These are phyloP conservation scores for Phyllosticta citribraziliensis DNA, from an alignment of 2,329 filamentous ascomycete genomes.

Conservation along the genomic window DNA sequence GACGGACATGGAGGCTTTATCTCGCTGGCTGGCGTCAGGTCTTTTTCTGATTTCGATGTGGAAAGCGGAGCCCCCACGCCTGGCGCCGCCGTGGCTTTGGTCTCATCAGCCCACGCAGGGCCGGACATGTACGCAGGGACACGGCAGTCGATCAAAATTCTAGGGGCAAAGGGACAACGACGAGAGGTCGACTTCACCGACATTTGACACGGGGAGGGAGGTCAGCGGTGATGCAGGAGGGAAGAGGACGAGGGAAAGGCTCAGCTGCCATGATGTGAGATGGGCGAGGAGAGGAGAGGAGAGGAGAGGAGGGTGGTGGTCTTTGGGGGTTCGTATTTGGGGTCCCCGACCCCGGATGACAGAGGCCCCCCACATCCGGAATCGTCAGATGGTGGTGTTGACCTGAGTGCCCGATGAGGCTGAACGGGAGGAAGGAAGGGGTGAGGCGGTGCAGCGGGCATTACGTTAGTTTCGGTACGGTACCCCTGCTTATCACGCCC, in stretches of 20 bases:
- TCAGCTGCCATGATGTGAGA: neutral
- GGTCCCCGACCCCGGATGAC: neutral
- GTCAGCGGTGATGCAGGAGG: constrained; percentile 1
- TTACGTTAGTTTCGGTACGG: too few species aligned
- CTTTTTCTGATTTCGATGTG: neutral
- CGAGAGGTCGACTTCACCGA: neutral
- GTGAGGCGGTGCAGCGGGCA: constrained; percentile 2
- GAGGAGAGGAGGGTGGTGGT: neutral
- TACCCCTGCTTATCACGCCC: constrained; percentile 2
- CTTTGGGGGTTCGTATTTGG: neutral
- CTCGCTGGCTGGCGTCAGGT: too few species aligned
- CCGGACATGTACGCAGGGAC: constrained; percentile 2
- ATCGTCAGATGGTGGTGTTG: too few species aligned
- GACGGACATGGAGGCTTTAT: neutral
- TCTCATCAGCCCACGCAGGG: neutral
- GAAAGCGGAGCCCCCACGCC: constrained; percentile 1
- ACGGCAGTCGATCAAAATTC: constrained; percentile 9
- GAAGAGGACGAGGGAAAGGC: constrained; percentile 7
- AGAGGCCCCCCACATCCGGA: neutral
- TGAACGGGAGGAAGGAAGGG: too few species aligned
- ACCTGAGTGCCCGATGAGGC: neutral
- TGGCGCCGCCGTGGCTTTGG: neutral
- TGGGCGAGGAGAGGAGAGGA: neutral
- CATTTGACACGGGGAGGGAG: constrained; percentile 2
- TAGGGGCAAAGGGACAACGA: neutral